phyloP scores from a whole-genome alignment of 2,329 filamentous ascomycete species.

The Rutstroemia sp. region DNA sequence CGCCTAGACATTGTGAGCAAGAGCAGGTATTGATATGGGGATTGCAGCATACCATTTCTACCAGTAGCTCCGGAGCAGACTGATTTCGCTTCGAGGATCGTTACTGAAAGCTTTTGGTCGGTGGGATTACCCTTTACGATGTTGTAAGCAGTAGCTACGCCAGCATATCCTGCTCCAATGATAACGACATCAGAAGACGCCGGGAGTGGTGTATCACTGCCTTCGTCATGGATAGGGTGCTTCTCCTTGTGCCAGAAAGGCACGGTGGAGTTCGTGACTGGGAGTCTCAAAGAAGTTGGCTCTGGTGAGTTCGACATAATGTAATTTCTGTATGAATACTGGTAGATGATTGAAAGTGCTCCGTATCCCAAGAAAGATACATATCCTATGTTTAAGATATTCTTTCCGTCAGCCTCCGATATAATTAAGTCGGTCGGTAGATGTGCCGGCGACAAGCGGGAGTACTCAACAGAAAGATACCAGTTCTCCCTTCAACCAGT shows the following conservation, averaged over 20 bases:
- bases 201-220: slow-evolving; percentile 7
- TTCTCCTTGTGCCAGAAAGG: slow-evolving; percentile 12
- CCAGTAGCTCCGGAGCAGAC: slow-evolving; percentile 74
- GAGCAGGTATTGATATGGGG: background rate
- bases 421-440: too few species aligned
- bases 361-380: too few species aligned
- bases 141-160: slow-evolving; percentile 15
- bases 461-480: too few species aligned
- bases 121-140: slow-evolving; percentile 33
- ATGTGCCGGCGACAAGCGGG: too few species aligned
- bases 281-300: background rate
- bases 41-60: slow-evolving; percentile 41
- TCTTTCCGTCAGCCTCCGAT: too few species aligned
- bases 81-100: slow-evolving; percentile 72
- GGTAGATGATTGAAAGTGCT: too few species aligned
- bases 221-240: slow-evolving; percentile 9
- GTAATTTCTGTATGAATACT: background rate
- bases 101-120: slow-evolving; percentile 34
- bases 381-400: too few species aligned
- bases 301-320: background rate
- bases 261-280: background rate
- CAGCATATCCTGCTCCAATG: slow-evolving; percentile 16
- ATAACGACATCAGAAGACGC: slow-evolving; percentile 14
- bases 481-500: too few species aligned
- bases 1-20: background rate